phyloP scores from a whole-genome alignment of 2,329 filamentous ascomycete species.

The Diaporthe citrichinensis region DNA sequence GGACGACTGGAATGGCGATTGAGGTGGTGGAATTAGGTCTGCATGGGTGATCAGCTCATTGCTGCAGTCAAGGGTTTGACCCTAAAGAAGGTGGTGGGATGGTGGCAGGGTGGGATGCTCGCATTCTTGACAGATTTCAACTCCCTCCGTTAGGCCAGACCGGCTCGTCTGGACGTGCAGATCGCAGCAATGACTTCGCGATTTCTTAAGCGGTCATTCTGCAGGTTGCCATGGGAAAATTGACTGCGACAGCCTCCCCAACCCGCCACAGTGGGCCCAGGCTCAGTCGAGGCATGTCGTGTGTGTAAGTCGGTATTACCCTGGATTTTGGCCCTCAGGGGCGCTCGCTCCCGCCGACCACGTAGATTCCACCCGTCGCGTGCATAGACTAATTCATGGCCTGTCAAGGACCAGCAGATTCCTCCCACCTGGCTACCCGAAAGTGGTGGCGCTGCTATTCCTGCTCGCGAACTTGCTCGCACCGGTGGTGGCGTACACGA shows the following conservation, averaged over 20 bases:
- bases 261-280: neutral
- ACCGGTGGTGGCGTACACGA: constrained; percentile 45
- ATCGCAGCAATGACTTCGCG: constrained; percentile 12
- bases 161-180: neutral
- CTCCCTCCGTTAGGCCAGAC: neutral
- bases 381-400: neutral
- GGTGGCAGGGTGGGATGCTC: constrained; percentile 1
- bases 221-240: constrained; percentile 38
- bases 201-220: constrained; percentile 7
- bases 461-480: constrained; percentile 33
- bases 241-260: constrained; percentile 1
- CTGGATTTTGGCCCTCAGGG: neutral
- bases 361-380: neutral
- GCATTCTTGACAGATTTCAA: constrained; percentile 31
- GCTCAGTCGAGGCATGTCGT: neutral
- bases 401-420: neutral
- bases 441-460: constrained; percentile 27
- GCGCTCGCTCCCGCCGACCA: neutral
- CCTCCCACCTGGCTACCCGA: neutral
- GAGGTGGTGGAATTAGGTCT: neutral
- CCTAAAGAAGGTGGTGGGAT: neutral
- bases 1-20: constrained; percentile 17
- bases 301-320: constrained; percentile 12
- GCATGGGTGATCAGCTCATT: no score
- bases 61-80: neutral